Evolutionary conservation across 1,284 basidiomycete genomes (phyloP), one percentile per base, ranked within the genome.

Genomic region (Pisolithus thermaeus): DNA sequence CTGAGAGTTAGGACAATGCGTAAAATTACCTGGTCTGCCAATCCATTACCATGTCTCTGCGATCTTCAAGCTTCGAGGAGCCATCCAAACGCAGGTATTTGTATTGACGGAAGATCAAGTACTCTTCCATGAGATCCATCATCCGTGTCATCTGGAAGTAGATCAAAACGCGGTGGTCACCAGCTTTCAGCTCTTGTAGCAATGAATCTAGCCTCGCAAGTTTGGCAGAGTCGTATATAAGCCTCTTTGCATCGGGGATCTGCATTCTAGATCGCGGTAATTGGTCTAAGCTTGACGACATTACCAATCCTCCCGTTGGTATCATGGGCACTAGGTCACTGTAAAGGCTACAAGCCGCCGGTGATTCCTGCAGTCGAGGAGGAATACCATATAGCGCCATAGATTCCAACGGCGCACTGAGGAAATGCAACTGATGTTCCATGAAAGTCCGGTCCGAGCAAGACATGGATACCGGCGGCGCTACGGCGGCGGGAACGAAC

Each of bases 121-220:
- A 99, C 68, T 99, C 97, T 69, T 99, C 97, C 84, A 99, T 96
- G 54, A 99, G 76, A 67, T 99, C 96, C 84, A 99, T 98, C 97
- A 99, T 99, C 58, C 88, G 83, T 23, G 97, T 99, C 97, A 99
- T 99, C 72, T 99, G 97, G 86, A 98, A 99, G 75, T 99, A 99
- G 48, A 99, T 81, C 59, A 99, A 73, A 22, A 97, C 94, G 46
- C 95, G 86, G 71, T 99, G 97, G 51, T 95, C 95, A 9, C 87
- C 90, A 32, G 84, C 79, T 73, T 98, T 99, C 56, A 99, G 83
- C 64, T 97, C 91, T 56, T 93, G 89, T 9, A 99, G 76, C 28
- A 99, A 75, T 22, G 77, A 67, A 68, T 99, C 97, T 46, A 99
- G 78, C 45, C 91, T 83, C 37, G 94, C 92, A 38, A 99, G 81